Evolutionary conservation across 257 asterid genomes (phyloP).

Genomic region (Linaria vulgaris): DNA sequence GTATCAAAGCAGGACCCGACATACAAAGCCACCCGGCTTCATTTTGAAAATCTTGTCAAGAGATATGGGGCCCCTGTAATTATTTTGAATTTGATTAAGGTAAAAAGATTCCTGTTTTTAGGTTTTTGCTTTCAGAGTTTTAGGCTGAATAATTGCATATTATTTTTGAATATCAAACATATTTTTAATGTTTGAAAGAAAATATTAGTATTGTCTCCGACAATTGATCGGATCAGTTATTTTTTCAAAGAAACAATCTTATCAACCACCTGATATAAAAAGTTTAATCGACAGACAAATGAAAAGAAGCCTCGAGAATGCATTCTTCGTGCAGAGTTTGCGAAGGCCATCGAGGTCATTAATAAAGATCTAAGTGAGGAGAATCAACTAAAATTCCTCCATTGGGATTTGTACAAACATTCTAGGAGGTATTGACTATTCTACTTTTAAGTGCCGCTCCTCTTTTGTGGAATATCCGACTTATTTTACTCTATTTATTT

Average conservation of each 20-base stretch:
- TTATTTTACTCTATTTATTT: conserved; percentile 28
- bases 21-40: conserved; percentile 88
- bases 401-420: conserved; percentile 89
- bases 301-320: conserved; percentile 84
- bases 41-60: conserved; percentile 77
- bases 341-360: conserved; percentile 68
- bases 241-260: conserved; percentile 14
- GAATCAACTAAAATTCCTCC: conserved; percentile 67
- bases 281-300: conserved; percentile 48
- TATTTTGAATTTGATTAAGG: conserved; percentile 92
- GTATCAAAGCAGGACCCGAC: conserved; percentile 90
- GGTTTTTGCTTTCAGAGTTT: conserved; percentile 20
- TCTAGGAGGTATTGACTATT: conserved; percentile 68
- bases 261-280: conserved; percentile 19
- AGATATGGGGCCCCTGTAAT: conserved; percentile 97
- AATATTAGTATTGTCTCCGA: background rate
- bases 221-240: background rate
- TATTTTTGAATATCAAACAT: background rate
- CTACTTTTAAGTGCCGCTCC: conserved; percentile 16
- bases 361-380: conserved; percentile 64
- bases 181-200: background rate
- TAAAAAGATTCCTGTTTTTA: conserved; percentile 33
- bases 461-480: conserved; percentile 29
- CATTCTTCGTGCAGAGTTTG: conserved; percentile 74
- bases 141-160: conserved; percentile 6